These are phyloP conservation scores for Vigna angularis DNA, from an alignment of 306 rosid species.

Conservation along the genomic window DNA sequence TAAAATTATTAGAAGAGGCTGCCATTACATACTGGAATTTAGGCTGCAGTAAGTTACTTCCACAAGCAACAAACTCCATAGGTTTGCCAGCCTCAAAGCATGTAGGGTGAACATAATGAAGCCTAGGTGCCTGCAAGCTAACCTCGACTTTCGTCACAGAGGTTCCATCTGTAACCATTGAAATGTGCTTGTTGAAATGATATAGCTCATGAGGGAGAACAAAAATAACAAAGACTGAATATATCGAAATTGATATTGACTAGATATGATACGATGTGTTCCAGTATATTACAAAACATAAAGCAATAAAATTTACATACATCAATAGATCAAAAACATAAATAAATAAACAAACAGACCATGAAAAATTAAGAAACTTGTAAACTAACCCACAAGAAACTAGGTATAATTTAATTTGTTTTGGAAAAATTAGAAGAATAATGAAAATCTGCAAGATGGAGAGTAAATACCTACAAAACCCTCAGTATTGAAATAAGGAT, in stretches of 20 bases:
- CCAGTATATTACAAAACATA: not conserved
- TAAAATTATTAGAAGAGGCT: slow-evolving; percentile 34
- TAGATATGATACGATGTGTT: not conserved
- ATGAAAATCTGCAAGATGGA: slow-evolving; percentile 26
- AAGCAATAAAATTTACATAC: not conserved
- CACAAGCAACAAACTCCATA: slow-evolving; percentile 94
- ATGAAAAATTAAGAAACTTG: not conserved
- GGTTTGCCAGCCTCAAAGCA: slow-evolving; percentile 98
- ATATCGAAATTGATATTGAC: not conserved
- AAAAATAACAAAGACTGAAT: not conserved
- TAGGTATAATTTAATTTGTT: not conserved
- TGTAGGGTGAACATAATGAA: slow-evolving; percentile 87
- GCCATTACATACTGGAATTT: slow-evolving; percentile 74
- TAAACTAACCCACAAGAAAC: not conserved
- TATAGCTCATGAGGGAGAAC: not conserved
- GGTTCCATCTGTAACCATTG: slow-evolving; percentile 61
- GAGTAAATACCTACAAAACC: slow-evolving; percentile 9
- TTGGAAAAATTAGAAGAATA: slow-evolving; percentile 13
- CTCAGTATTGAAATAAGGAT: slow-evolving; percentile 11
- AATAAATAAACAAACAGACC: not conserved
- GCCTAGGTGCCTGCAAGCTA: slow-evolving; percentile 74
- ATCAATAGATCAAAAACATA: not conserved
- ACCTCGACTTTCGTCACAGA: slow-evolving; percentile 66
- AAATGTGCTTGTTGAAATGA: slow-evolving; percentile 32
- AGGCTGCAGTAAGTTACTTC: slow-evolving; percentile 83